Evolutionary conservation across 305 asterid genomes (phyloP).

Genomic region (Fraxinus albicans): DNA sequence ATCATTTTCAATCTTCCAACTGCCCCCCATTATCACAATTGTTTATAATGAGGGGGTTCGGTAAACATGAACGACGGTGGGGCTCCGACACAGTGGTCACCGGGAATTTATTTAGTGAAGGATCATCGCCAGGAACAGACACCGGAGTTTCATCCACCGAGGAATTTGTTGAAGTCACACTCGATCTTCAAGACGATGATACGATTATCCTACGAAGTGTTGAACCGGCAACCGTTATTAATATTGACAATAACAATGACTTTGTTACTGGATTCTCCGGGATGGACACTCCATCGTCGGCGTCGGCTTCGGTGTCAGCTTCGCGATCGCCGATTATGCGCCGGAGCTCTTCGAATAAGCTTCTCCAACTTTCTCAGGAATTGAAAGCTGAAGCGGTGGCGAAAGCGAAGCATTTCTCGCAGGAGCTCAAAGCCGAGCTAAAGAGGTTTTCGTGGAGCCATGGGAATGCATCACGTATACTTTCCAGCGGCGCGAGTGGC

Average conservation of each 20-base stretch:
- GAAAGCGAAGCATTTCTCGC: constrained; percentile 82
- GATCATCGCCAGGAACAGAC: constrained; percentile 62
- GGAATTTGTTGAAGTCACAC: constrained; percentile 89
- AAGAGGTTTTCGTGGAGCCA: constrained; percentile 75
- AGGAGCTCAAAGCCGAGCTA: constrained; percentile 59
- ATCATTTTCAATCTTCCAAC: constrained; percentile 35
- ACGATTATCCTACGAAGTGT: constrained; percentile 85
- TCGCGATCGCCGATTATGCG: constrained; percentile 69
- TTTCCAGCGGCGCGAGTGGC: constrained; percentile 66
- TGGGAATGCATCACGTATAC: constrained; percentile 55
- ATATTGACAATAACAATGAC: constrained; percentile 41
- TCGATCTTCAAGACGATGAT: constrained; percentile 93
- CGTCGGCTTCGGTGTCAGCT: constrained; percentile 39
- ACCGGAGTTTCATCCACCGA: constrained; percentile 43
- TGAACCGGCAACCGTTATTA: constrained; percentile 71
- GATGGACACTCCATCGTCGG: constrained; percentile 33
- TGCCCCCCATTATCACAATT: constrained; percentile 18
- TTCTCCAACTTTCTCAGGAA: constrained; percentile 80
- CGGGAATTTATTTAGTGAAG: constrained; percentile 34
- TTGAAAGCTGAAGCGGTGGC: constrained; percentile 84
- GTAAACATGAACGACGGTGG: constrained; percentile 64
- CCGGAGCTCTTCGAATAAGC: constrained; percentile 66
- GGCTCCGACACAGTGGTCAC: constrained; percentile 53
- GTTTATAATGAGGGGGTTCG: constrained; percentile 44
- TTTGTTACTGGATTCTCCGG: constrained; percentile 32